Percentiles rank a stretch among this genome's conserved stretches.
phyloP scores from a whole-genome alignment of 176 grass and related monocot species.

The Saccharum spontaneum region DNA sequence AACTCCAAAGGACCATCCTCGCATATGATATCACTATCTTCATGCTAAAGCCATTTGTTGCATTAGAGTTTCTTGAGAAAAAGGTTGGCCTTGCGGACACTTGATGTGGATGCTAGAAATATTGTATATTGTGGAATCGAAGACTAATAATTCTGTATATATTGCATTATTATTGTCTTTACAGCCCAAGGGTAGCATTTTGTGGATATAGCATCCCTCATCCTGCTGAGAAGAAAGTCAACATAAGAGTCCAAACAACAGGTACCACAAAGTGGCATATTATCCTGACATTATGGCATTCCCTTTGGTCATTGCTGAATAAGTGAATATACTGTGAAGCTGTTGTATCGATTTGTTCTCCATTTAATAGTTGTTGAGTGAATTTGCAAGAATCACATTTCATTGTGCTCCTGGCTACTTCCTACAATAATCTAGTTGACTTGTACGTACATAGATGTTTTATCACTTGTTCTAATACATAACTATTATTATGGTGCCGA shows the following conservation, averaged over 20 bases:
- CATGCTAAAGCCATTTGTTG: background rate
- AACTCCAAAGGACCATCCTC: slow-evolving; percentile 9
- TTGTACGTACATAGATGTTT: background rate
- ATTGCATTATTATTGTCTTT: background rate
- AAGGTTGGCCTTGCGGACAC: background rate
- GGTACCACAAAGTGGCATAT: slow-evolving; percentile 39
- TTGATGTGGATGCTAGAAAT: background rate
- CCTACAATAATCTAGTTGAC: background rate
- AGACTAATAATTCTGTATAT: slow-evolving; percentile 7
- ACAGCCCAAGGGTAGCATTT: slow-evolving; percentile 83
- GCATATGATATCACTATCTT: background rate
- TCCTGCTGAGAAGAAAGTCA: slow-evolving; percentile 84
- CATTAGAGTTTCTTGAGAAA: background rate
- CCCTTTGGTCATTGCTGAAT: background rate
- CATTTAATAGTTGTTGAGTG: background rate
- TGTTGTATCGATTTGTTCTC: background rate
- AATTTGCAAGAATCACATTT: slow-evolving; percentile 7
- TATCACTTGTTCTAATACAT: background rate
- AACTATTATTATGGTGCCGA: background rate
- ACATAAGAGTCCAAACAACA: slow-evolving; percentile 85
- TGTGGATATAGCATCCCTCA: slow-evolving; percentile 91
- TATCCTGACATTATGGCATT: background rate
- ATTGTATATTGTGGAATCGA: background rate
- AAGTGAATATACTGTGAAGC: background rate
- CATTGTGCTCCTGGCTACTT: background rate